Base-by-base conservation (phyloP, 2,329 filamentous ascomycete species). In the Didymella segeticola region DNA sequence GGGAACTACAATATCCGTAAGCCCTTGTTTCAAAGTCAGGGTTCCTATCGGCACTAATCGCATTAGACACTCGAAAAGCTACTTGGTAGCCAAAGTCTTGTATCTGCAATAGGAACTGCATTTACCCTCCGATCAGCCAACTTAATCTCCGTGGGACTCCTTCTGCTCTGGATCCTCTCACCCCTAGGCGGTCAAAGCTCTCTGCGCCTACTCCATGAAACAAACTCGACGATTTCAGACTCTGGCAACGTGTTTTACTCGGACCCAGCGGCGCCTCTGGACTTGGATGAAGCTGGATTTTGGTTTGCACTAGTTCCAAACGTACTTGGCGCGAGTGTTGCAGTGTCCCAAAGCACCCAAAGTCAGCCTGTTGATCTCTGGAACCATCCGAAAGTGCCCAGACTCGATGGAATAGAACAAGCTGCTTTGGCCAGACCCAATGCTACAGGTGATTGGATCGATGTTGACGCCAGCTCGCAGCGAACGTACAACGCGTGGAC, bases 1-100 rank as follows among this genome's bases (percentile, higher is more conserved):
- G n/a, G 37, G 47, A 10, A 23, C 47, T 5, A 49, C 37, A 10
- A 9, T 49, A 27, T 37, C 30, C 2, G 47, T 49, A 36, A 29
- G 47, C 17, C 14, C 20, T 8, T 15, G 14, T 25, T 7, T 23
- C 26, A 9, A 17, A 6, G 10, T 3, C 14, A 4, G 20, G 34
- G 8, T 10, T 26, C 11, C 7, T 34, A 20, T 30, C 27, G 34
- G 30, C 36, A 30, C n/a, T n/a, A n/a, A n/a, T 10, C 30, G 5
- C 29, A 14, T n/a, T 14, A 47, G 50, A 26, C 30, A 7, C 29
- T 47, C 12, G 37, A 53, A 15, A 26, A 23, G 2, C 5, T 53
- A 2, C 9, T 47, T 19, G 43, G 43, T 4, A 47, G 50, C n/a
- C 50, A 47, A 19, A 53, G 50, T n/a, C 38, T 47, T 11, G 50